Base-by-base conservation (phyloP, 2,329 filamentous ascomycete species). In the Penicillium sp. region DNA sequence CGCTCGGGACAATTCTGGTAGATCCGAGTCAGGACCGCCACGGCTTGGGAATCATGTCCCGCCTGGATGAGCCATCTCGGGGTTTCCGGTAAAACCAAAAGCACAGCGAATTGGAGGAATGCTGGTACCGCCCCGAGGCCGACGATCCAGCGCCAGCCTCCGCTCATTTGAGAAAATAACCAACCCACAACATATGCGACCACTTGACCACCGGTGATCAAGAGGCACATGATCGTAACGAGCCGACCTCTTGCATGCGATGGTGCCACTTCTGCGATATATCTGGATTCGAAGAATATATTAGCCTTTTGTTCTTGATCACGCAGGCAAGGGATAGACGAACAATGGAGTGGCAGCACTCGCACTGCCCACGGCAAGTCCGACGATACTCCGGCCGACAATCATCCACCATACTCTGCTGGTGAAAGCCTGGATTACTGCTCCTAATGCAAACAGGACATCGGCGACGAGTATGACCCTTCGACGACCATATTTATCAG, bases 131-230 rank as follows among this genome's bases (percentile, higher is more conserved):
- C 90, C 0, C 93, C 93, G 0, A 97, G 75, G 0, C 93, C 93
- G 0, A 97, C 92, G 84, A 96, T 93, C 87, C 90, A 96, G 49
- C 91, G 82, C 93, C 93, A 98, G 1, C 89, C 91, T 13, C 82
- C 83, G 8, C 65, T 58, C 8, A 83, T 81, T 6, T 86, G 82
- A 47, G 79, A 80, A 53, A 96, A 88, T 0, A 81, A 73, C 89
- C 90, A 96, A 1, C 93, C 93, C 7, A 92, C 77, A 1, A 96
- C 71, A 73, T 97, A 97, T 2, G 93, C 93, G 21, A 96, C 84
- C 2, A 96, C 90, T 75, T 97, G 93, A 0, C 93, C 93, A 11
- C 90, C 80, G 0, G 93, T 96, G 55, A 97, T 88, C 64, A 96
- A 92, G 22, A 97, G 77, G 26, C 89, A 86, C 57, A 91, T 88